Base-by-base conservation (phyloP, 192 early-diverging fungal species). In the Coemansia pectinata region DNA sequence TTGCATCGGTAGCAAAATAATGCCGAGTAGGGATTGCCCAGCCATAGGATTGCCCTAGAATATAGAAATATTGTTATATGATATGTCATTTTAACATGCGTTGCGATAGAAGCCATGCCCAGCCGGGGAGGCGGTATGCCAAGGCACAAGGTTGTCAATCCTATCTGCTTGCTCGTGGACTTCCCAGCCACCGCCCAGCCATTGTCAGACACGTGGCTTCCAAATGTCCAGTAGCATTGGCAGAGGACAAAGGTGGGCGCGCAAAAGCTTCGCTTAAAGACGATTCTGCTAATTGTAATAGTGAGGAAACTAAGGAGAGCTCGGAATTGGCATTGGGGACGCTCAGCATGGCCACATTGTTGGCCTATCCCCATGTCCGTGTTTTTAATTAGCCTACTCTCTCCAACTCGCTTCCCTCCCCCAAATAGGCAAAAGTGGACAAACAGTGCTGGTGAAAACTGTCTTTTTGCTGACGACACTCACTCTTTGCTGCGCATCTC, bases 81-180 rank as follows among this genome's bases (percentile, higher is more conserved):
- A n/a, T 6, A 19, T 23, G 47, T 2, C 47, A 48, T 3, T 21
- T 23, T 48, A 17, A 12, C 52, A 29, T 4, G 11, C 12, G 25
- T 53, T 27, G 34, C 12, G 27, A 58, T 58, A 2, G 14, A 58
- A 58, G 27, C 27, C 29, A 12, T 58, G 55, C 55, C 55, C 27
- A 58, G 55, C 47, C 55, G 31, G 55, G 55, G 55, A 58, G 55
- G 55, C 55, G 27, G 31, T 29, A 58, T 15, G 55, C 55, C 55
- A 58, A 58, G 53, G 29, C 29, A 33, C 29, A 31, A 34, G 29
- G 31, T 17, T 58, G 55, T 17, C 55, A 33, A 31, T 17, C 33
- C 6, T 7, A 6, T 31, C 55, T n/a, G 5, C 55, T 34, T 15
- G 12, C 17, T 58, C 3, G 29, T 15, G 15, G 27, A 17, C 55